These are phyloP conservation scores for Mucor velutinosus DNA, from an alignment of 371 early-diverging fungal genomes.

Conservation along the genomic window DNA sequence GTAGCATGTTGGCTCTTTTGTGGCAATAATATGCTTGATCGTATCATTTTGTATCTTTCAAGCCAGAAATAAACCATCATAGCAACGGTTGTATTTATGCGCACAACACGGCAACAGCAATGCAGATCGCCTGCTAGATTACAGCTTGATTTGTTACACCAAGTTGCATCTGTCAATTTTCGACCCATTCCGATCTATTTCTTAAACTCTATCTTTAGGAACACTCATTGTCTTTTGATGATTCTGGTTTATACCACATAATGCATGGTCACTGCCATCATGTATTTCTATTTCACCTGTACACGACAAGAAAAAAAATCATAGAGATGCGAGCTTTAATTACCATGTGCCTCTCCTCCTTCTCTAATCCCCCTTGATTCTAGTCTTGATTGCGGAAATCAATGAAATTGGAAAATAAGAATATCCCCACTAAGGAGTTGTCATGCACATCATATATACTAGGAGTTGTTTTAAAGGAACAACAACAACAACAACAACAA, in stretches of 20 bases:
- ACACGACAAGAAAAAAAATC: not conserved
- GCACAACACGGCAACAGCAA: not conserved
- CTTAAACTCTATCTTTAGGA: not conserved
- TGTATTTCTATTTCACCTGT: not conserved
- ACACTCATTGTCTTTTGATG: not conserved
- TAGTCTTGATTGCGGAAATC: not conserved
- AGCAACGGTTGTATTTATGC: too few relatives aligned
- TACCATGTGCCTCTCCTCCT: not conserved
- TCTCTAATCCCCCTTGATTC: not conserved
- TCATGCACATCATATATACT: not conserved
- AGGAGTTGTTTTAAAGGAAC: not conserved
- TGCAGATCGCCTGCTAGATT: not conserved
- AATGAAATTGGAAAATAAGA: not conserved
- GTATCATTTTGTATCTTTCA: too few relatives aligned
- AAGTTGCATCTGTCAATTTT: not conserved
- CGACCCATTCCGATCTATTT: not conserved
- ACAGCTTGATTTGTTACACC: not conserved
- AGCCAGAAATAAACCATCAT: too few relatives aligned
- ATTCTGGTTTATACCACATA: not conserved
- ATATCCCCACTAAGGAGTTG: not conserved
- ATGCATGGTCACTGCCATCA: not conserved
- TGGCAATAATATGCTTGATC: not conserved
- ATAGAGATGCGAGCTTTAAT: not conserved
- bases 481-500: too few relatives aligned
- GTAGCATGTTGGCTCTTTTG: not conserved